Evolutionary conservation across 2,329 filamentous ascomycete genomes (phyloP), one percentile per base, ranked within the genome.

Genomic region (Exophiala aquamarina): DNA sequence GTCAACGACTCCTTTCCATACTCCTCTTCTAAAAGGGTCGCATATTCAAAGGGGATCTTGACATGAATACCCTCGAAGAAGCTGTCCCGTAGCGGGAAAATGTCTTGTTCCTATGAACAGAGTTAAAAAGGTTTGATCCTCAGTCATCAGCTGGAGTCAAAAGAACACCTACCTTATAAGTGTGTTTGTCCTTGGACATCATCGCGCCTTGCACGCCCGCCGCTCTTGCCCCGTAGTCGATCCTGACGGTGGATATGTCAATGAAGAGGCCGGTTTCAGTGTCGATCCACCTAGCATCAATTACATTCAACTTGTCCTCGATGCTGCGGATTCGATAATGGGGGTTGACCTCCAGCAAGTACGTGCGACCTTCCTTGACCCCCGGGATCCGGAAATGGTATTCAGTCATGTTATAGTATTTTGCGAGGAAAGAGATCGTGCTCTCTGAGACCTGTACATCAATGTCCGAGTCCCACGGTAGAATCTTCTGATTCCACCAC

Each of bases 271-370:
- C 80, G 1, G 75, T 81, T 0, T 72, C 66, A 15, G 69, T 80
- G 57, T 83, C 79, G 50, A 83, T 80, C 78, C 78, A 83, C 17
- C 80, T 69, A 8, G 74, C 79, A 58, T 83, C 79, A 44, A 83
- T 83, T 23, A 76, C 69, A 50, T 83, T 83, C 39, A 71, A 56
- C 10, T 45, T 62, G 54, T 83, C 80, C 4, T 63, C 42, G 1
- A 63, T 70, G 2, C 66, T 68, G 17, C 67, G 64, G 47, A 75
- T 70, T 3, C 63, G 63, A 56, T 73, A 81, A 54, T 79, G 66
- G 8, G 79, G 79, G 49, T 83, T 83, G 43, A 83, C 71, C 42
- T 83, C 80, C 3, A 83, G 65, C 35, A 83, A 62, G 56, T 81
- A 83, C 14, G 71, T 68, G 11, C 68, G 61, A 15, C 63, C 61